Percentiles rank a stretch among this genome's conserved stretches.
Conservation (phyloP, 2,329 filamentous ascomycete genomes). For the Fusarium sp. region DNA sequence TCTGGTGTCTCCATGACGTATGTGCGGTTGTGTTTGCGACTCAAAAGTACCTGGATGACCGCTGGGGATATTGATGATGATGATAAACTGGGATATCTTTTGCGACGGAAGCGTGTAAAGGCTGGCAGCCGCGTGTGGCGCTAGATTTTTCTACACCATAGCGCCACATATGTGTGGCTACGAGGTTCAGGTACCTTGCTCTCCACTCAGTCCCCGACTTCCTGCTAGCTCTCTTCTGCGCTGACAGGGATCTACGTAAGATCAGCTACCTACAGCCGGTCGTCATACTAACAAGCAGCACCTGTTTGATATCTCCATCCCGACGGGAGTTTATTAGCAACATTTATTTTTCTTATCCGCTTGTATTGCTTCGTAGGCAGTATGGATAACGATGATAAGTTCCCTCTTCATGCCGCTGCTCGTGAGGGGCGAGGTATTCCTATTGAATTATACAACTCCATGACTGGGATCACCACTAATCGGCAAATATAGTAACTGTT, state of each 20-base stretch:
- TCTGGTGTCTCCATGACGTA: slow-evolving; percentile 49
- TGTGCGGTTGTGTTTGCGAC: slow-evolving; percentile 4
- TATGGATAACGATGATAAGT: slow-evolving; percentile 65
- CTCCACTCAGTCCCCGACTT: background rate
- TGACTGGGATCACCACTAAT: slow-evolving; percentile 15
- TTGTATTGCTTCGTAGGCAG: background rate
- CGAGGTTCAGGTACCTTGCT: background rate
- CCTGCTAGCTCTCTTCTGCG: background rate
- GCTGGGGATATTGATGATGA: slow-evolving; percentile 13
- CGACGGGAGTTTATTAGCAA: background rate
- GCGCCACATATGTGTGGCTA: slow-evolving; percentile 34
- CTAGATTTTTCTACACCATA: background rate
- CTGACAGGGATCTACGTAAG: slow-evolving; percentile 7
- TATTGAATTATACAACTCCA: background rate
- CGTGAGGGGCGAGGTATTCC: slow-evolving; percentile 82
- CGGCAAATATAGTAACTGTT: slow-evolving; percentile 61
- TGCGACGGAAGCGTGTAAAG: slow-evolving; percentile 34
- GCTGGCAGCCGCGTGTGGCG: slow-evolving; percentile 48
- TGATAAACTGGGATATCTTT: slow-evolving; percentile 15
- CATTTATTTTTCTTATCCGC: background rate
- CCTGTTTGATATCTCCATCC: background rate
- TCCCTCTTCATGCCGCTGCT: slow-evolving; percentile 86
- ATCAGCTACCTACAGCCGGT: background rate
- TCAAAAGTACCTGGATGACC: slow-evolving; percentile 2
- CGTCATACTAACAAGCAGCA: background rate